Base-by-base conservation (phyloP, 73 alveolate species). In the Effrenium voratum region DNA sequence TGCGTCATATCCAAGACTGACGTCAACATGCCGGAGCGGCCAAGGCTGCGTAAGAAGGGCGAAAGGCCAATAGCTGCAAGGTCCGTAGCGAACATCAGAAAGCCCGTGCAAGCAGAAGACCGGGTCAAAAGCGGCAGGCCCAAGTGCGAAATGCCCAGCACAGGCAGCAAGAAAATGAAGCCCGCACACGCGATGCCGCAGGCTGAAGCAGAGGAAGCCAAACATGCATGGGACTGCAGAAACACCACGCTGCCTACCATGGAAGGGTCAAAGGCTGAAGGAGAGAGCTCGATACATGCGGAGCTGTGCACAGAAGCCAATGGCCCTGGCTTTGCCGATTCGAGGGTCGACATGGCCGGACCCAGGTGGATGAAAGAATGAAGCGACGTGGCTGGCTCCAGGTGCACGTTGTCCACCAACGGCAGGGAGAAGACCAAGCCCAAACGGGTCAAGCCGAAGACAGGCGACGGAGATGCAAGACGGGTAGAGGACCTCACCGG, bases 341-440 rank as follows among this genome's bases (percentile, higher is more conserved):
- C 98, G 26, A 30, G 57, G 15, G 84, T 46, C 40, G 41, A 73
- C 49, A 46, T 26, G 24, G 36, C 32, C n/a, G 49, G 46, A n/a
- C 66, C 90, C 34, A 46, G 32, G 43, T 79, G 44, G 44, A 80
- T 59, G 41, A 22, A 1, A 32, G 91, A 46, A 1, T 47, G 87
- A 47, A 50, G 77, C 26, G 68, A 72, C 90, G 16, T 19, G 16
- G 26, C 12, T 4, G 46, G 77, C 45, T 45, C 98, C 66, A 50
- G 34, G 47, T 19, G 77, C 36, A 19, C 44, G 22, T 6, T 5
- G 46, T 73, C 90, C 24, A 50, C 22, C 45, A 76, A 45, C 13
- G 98, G 59, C 43, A 38, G 50, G 36, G 70, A 68, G 90, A 30
- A 91, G 57, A 68, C 90, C 28, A 38, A 72, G 55, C 91, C 98